A percentile compares a stretch with the other conserved stretches of the same genome.
These are phyloP conservation scores for Ustilago lituana DNA, from an alignment of 1,284 basidiomycete species.

Conservation along the genomic window DNA sequence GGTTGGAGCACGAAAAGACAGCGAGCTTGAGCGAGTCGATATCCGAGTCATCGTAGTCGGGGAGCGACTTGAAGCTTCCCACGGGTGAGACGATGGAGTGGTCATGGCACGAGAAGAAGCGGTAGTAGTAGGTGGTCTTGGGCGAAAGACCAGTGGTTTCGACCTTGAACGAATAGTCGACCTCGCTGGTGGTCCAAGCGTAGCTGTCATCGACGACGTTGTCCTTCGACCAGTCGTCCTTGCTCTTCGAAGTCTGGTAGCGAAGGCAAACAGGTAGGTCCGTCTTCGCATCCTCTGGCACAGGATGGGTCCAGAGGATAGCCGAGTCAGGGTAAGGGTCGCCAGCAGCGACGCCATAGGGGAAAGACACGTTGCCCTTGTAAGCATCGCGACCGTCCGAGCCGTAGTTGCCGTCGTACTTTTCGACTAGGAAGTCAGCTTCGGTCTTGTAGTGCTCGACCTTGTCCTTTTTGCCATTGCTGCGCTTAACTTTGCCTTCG, in stretches of 20 bases:
- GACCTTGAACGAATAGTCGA: conserved; percentile 74
- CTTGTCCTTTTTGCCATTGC: conserved; percentile 18
- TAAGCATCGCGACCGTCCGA: conserved; percentile 46
- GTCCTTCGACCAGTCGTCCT: conserved; percentile 58
- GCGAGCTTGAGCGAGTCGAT: conserved; percentile 72
- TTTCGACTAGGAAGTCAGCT: conserved; percentile 48
- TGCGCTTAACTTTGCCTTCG: conserved; percentile 39
- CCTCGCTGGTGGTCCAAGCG: conserved; percentile 74
- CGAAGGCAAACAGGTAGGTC: conserved; percentile 74
- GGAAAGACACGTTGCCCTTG: conserved; percentile 60
- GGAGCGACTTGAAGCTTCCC: conserved; percentile 70
- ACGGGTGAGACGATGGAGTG: conserved; percentile 68
- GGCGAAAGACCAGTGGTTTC: conserved; percentile 72
- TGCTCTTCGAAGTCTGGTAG: conserved; percentile 69
- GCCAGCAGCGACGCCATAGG: conserved; percentile 71
- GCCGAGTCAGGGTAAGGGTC: conserved; percentile 75
- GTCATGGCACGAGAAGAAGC: conserved; percentile 72
- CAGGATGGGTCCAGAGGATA: conserved; percentile 73
- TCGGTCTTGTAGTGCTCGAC: conserved; percentile 24
- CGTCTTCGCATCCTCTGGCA: conserved; percentile 39
- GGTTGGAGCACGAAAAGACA: conserved; percentile 75
- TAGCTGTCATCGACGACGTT: conserved; percentile 70
- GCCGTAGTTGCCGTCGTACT: conserved; percentile 43
- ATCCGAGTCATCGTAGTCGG: conserved; percentile 39
- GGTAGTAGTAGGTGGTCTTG: conserved; percentile 74